Evolutionary conservation across 129 eudicot species (phyloP).

Genomic region (Smallanthus sonchifolius): DNA sequence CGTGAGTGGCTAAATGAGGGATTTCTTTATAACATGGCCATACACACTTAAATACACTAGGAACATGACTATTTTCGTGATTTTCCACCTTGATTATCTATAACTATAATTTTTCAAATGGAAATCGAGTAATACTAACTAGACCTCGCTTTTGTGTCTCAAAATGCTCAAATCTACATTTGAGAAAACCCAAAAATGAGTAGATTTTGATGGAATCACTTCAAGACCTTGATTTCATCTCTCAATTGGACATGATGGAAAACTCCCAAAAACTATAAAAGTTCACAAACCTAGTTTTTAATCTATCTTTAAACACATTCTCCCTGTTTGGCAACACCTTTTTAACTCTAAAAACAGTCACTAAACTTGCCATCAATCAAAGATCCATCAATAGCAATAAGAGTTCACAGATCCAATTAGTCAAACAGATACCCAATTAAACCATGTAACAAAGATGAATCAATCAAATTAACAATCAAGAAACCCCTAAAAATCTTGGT

Average conservation of each 20-base stretch:
- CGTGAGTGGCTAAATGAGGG: too few species aligned
- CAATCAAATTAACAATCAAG: background rate
- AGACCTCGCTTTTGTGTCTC: background rate
- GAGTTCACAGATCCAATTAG: slow-evolving; percentile 4
- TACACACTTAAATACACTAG: background rate
- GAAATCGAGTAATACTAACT: background rate
- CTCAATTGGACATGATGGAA: background rate
- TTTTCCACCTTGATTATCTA: background rate
- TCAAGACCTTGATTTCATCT: background rate
- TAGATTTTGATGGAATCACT: background rate
- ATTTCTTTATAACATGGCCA: too few species aligned
- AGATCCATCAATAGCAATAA: background rate
- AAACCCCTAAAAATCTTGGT: slow-evolving; percentile 8
- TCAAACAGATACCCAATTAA: slow-evolving; percentile 9
- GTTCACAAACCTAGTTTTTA: background rate
- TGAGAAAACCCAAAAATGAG: background rate
- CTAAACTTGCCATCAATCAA: background rate
- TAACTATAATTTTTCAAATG: background rate
- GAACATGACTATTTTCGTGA: too few species aligned
- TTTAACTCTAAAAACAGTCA: background rate
- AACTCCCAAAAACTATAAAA: slow-evolving; percentile 15
- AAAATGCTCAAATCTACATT: background rate
- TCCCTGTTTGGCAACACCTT: slow-evolving; percentile 7
- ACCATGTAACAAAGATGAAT: background rate
- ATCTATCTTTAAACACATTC: slow-evolving; percentile 11